These are phyloP conservation scores for Macadamia tetraphylla DNA, from an alignment of 164 flowering plant species.

Conservation along the genomic window DNA sequence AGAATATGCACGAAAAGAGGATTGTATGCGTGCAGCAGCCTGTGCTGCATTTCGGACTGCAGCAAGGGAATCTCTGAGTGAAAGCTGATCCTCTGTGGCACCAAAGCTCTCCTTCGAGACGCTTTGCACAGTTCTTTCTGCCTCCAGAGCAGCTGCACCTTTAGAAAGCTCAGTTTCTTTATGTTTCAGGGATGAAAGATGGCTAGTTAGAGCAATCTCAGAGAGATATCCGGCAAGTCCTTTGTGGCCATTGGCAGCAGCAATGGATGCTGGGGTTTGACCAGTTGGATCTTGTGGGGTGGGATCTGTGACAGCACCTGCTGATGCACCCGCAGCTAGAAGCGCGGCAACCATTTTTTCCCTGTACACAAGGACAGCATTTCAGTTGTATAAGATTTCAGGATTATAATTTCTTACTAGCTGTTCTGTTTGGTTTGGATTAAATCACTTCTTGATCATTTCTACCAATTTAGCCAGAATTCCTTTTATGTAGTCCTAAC, in stretches of 20 bases:
- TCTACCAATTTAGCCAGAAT: too few species aligned
- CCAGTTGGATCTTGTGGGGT: slow-evolving; percentile 67
- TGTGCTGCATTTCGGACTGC: slow-evolving; percentile 89
- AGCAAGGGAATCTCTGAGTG: slow-evolving; percentile 65
- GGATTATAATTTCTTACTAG: neutral
- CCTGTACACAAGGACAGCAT: slow-evolving; percentile 32
- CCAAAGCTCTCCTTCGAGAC: slow-evolving; percentile 30
- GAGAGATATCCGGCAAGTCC: slow-evolving; percentile 98
- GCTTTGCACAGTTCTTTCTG: slow-evolving; percentile 60
- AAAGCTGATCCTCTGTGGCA: slow-evolving; percentile 49
- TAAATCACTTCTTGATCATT: neutral
- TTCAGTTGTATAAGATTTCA: neutral
- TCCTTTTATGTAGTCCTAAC: too few species aligned
- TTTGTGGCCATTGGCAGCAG: slow-evolving; percentile 63
- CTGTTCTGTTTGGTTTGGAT: neutral
- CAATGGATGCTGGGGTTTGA: slow-evolving; percentile 72
- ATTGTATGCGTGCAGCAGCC: slow-evolving; percentile 97
- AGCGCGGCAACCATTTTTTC: slow-evolving; percentile 95
- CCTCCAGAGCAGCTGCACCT: slow-evolving; percentile 67
- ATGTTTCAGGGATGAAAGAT: slow-evolving; percentile 72
- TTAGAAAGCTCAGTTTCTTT: slow-evolving; percentile 76
- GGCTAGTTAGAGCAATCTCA: slow-evolving; percentile 78
- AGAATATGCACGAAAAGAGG: slow-evolving; percentile 93
- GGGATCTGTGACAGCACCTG: slow-evolving; percentile 94
- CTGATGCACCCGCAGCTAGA: slow-evolving; percentile 81